These are phyloP conservation scores for Penicillium sp. DNA, from an alignment of 2,329 filamentous ascomycete species.

Conservation along the genomic window DNA sequence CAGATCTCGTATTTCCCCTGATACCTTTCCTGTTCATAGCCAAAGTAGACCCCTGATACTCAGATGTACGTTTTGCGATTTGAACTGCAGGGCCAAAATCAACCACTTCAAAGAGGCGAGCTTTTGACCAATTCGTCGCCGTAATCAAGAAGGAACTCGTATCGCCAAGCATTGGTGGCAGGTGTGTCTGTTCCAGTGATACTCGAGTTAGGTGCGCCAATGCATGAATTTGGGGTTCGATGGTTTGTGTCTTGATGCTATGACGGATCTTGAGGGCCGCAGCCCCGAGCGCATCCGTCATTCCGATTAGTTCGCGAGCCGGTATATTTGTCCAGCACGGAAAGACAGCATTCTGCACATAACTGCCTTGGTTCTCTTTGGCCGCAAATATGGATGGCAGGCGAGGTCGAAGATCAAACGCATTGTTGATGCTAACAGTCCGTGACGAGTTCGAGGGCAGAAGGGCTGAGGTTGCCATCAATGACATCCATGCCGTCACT, in stretches of 20 bases:
- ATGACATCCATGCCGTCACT: conserved; percentile 1
- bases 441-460: background rate
- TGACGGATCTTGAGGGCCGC: background rate
- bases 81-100: conserved; percentile 1
- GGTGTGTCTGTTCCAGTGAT: background rate
- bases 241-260: background rate
- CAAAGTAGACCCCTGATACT: no score
- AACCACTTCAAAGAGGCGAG: background rate
- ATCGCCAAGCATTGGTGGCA: background rate
- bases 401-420: background rate
- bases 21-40: no score
- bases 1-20: no score
- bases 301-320: background rate
- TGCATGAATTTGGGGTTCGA: background rate
- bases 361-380: background rate
- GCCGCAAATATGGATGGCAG: background rate
- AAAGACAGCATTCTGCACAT: conserved; percentile 7
- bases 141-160: background rate
- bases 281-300: background rate
- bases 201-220: background rate
- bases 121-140: conserved; percentile 2
- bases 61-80: no score
- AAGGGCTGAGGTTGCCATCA: background rate
- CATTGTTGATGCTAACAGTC: background rate
- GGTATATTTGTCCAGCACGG: background rate